Base-by-base conservation (phyloP, 768 basidiomycete species). In the Calocybe cyanea region DNA sequence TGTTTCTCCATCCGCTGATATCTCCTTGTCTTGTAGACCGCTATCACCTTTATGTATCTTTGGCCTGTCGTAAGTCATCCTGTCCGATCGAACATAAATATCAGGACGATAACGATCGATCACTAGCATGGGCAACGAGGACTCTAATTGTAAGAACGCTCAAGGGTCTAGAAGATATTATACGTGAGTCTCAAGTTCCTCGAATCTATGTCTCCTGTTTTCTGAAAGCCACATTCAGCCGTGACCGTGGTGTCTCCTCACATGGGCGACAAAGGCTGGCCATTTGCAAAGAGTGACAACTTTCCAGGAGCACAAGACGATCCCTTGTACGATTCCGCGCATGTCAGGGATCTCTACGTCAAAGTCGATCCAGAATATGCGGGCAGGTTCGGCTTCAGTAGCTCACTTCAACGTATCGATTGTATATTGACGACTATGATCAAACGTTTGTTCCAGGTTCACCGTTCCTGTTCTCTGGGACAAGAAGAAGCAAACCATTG, bases 401-500 rank as follows among this genome's bases (percentile, higher is more conserved):
- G 13, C 21, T 18, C 38, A 15, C 18, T 17, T 18, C 28, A 21
- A 35, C 1, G 32, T 35, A 14, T 23, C 28, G 13, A 21, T n/a
- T 18, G 23, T 0, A 9, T 25, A 10, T 7, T 15, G 3, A n/a
- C n/a, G 4, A 21, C 7, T 43, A 24, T 38, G 30, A 7, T 33
- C n/a, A n/a, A n/a, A n/a, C n/a, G 2, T 17, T 15, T 6, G 14
- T 13, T 33, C 10, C 44, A 81, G 87, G 31, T 92, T 91, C 71
- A 92, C 92, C 1, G 89, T 92, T 7, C 93, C 93, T 4, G 66
- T 92, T 25, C 72, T 99, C 4, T 99, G 92, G 90, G 96, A 98
- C 68, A 94, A 83, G 71, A 89, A 94, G 63, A 69, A 61, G 34
- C 68, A 84, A 36, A 87, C 85, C 32, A 87, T 97, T 54, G 96